Base-by-base conservation (phyloP, 495 filamentous ascomycete genomes). In the Hypoxylon cercidicola region DNA sequence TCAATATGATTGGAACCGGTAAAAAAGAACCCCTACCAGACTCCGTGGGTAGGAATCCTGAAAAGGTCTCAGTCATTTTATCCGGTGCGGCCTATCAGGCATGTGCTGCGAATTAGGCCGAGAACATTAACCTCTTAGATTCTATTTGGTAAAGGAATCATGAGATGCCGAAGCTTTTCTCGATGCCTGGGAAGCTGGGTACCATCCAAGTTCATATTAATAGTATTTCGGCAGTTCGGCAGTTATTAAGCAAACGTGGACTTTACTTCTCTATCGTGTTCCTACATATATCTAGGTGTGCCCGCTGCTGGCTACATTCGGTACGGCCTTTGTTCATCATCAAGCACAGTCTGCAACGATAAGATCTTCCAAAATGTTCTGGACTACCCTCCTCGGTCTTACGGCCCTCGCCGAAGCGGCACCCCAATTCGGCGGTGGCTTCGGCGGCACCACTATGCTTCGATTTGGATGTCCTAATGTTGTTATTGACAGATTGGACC, bases 381-480 rank as follows among this genome's bases (percentile, higher is more conserved):
- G 75, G 76, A 56, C 72, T 47, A 55, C 73, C 23, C 53, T 80
- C 39, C 69, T 79, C 67, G 58, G 71, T 58, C 51, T 80, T 32
- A 44, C 75, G 53, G 75, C 75, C 18, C 48, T 76, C 51, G 75
- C 65, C 50, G 71, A 75, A 52, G 77, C 78, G 55, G 70, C 71
- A 9, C 78, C 78, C 44, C 71, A 77, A 65, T 72, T 73, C 21
- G 73, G 72, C 13, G 70, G 74, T 15, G 63, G 60, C 37, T 55
- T 64, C 47, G 66, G 73, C 40, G 68, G 73, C 40, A 37, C 68
- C n/a, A 79, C 75, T 49, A 80, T 81, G 79, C 62, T 82, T 44
- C 78, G 80, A 9, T 82, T 82, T 67, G 78, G 76, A 13, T 82
- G 80, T 68, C 37, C 73, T 13, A 73, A 81, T 39, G 69, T 81